These are phyloP conservation scores for Hypomyces perniciosus DNA, from an alignment of 2,329 filamentous ascomycete genomes.

Conservation along the genomic window DNA sequence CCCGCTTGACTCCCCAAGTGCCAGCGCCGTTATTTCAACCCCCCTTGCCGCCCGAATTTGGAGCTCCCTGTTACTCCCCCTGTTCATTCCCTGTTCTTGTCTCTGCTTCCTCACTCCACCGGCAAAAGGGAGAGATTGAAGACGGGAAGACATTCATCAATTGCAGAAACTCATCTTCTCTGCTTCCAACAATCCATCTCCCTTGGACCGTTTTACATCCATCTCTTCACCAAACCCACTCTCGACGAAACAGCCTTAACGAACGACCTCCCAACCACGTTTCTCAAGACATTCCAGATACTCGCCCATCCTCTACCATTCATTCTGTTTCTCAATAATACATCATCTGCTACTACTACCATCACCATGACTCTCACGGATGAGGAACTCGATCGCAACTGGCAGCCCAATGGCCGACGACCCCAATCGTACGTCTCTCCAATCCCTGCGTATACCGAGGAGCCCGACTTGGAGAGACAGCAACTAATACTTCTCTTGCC, in stretches of 20 bases:
- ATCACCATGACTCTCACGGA: slow-evolving; percentile 43
- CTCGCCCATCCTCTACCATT: neutral
- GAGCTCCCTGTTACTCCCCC: slow-evolving; percentile 12
- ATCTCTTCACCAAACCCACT: slow-evolving; percentile 1
- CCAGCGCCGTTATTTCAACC: neutral
- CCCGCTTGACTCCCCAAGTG: neutral
- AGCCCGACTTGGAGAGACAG: slow-evolving; percentile 5
- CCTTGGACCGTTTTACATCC: slow-evolving; percentile 1
- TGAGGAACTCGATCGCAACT: slow-evolving; percentile 67
- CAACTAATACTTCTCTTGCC: neutral
- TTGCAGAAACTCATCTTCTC: slow-evolving; percentile 9
- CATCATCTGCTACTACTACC: neutral
- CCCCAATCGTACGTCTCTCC: slow-evolving; percentile 70
- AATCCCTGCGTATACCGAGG: neutral
- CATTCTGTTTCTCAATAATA: neutral
- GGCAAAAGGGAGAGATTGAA: slow-evolving; percentile 8
- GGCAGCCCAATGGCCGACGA: slow-evolving; percentile 70
- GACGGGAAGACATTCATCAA: slow-evolving; percentile 1
- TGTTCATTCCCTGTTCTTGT: slow-evolving; percentile 10
- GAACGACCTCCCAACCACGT: neutral
- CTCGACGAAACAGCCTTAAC: neutral
- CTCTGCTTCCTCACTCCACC: slow-evolving; percentile 3
- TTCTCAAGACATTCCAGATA: neutral
- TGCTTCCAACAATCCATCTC: slow-evolving; percentile 1
- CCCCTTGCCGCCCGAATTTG: slow-evolving; percentile 7